These are phyloP conservation scores for Rhinocladiella mackenziei DNA, from an alignment of 2,329 filamentous ascomycete genomes.

Conservation along the genomic window DNA sequence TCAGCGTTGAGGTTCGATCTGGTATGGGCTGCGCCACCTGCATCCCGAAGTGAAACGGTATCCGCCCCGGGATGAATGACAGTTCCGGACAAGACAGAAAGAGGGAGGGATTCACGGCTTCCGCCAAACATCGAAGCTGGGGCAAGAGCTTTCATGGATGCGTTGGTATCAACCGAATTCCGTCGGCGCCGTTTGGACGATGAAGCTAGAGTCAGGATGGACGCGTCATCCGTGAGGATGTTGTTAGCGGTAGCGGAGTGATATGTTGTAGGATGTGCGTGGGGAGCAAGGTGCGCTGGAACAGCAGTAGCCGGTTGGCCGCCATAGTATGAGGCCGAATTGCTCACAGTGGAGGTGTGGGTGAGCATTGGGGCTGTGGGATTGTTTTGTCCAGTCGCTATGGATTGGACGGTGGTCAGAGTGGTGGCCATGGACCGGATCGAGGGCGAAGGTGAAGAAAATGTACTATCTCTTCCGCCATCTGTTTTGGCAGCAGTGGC, in stretches of 20 bases:
- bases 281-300: constrained; percentile 54
- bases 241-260: constrained; percentile 60
- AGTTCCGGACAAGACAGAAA: constrained; percentile 59
- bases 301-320: constrained; percentile 60
- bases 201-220: constrained; percentile 61
- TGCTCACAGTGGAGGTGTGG: constrained; percentile 32
- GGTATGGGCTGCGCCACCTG: constrained; percentile 44
- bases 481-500: constrained; percentile 61
- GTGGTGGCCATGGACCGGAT: constrained; percentile 63
- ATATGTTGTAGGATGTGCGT: constrained; percentile 55
- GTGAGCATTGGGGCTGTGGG: constrained; percentile 36
- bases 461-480: constrained; percentile 64
- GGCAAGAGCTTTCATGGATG: constrained; percentile 61
- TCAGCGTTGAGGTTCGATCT: constrained; percentile 55
- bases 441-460: constrained; percentile 63
- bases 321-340: constrained; percentile 50
- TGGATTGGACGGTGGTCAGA: constrained; percentile 63
- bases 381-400: constrained; percentile 45
- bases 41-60: constrained; percentile 35
- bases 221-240: constrained; percentile 62
- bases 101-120: constrained; percentile 59
- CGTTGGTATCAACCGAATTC: constrained; percentile 63
- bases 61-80: constrained; percentile 44
- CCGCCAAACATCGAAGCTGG: constrained; percentile 62
- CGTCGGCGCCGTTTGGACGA: constrained; percentile 60